phyloP scores from a whole-genome alignment of 495 filamentous ascomycete genomes.

The Trichoderma parareesei region DNA sequence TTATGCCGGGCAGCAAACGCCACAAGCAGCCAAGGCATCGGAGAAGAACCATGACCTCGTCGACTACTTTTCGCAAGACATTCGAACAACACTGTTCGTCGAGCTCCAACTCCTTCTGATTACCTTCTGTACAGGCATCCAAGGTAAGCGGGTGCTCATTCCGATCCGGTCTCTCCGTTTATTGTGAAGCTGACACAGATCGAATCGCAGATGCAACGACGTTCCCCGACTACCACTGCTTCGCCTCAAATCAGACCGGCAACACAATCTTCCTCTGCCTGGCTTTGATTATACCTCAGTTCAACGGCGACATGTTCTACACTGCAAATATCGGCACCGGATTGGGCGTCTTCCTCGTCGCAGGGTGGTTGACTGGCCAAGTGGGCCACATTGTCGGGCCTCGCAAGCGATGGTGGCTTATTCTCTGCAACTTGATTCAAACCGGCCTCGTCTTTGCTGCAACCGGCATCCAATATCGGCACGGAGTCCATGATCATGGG shows the following conservation, averaged over 20 bases:
- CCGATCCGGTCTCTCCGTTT: not conserved
- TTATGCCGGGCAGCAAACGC: not conserved
- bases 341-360: constrained; percentile 46
- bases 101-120: constrained; percentile 36
- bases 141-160: constrained; percentile 17
- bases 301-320: constrained; percentile 39
- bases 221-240: constrained; percentile 55
- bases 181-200: constrained; percentile 23
- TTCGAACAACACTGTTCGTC: constrained; percentile 28
- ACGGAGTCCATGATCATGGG: constrained; percentile 26
- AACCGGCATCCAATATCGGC: constrained; percentile 36
- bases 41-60: not conserved
- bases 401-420: constrained; percentile 42
- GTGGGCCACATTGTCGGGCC: constrained; percentile 44
- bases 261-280: constrained; percentile 53
- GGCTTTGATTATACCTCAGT: constrained; percentile 41
- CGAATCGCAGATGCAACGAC: constrained; percentile 50
- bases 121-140: constrained; percentile 35
- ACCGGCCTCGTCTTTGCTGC: constrained; percentile 46
- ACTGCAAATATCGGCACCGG: constrained; percentile 45
- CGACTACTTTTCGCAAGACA: constrained; percentile 5
- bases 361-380: constrained; percentile 48
- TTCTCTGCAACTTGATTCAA: constrained; percentile 45
- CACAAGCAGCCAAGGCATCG: not conserved
- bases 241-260: constrained; percentile 59